These are phyloP conservation scores for Mycena latifolia DNA, from an alignment of 768 basidiomycete species.

Conservation along the genomic window DNA sequence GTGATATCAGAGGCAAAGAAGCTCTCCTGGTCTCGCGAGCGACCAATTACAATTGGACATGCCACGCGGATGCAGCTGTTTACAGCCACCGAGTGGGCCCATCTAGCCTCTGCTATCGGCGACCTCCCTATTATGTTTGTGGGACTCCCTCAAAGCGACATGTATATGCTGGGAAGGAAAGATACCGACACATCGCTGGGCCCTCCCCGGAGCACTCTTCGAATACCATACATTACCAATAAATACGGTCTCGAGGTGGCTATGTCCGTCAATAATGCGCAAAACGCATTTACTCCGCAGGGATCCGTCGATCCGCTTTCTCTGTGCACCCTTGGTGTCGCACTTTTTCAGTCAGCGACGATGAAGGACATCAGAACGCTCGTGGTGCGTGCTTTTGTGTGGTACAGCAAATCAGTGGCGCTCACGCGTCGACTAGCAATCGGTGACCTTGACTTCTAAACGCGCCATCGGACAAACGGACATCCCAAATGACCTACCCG, in stretches of 20 bases:
- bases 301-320: slow-evolving; percentile 73
- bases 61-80: slow-evolving; percentile 70
- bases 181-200: slow-evolving; percentile 50
- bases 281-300: slow-evolving; percentile 79
- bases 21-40: slow-evolving; percentile 44
- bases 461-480: slow-evolving; percentile 55
- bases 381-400: slow-evolving; percentile 52
- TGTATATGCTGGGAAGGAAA: slow-evolving; percentile 75
- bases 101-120: slow-evolving; percentile 53
- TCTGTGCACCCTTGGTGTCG: slow-evolving; percentile 69
- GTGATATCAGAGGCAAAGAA: slow-evolving; percentile 58
- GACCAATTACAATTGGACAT: slow-evolving; percentile 66
- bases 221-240: slow-evolving; percentile 60
- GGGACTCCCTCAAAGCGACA: slow-evolving; percentile 71
- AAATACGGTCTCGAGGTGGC: slow-evolving; percentile 62
- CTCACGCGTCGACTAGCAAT: slow-evolving; percentile 50
- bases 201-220: slow-evolving; percentile 66
- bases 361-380: slow-evolving; percentile 59
- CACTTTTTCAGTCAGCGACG: slow-evolving; percentile 70
- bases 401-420: neutral
- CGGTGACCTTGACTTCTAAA: slow-evolving; percentile 67
- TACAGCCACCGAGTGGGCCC: slow-evolving; percentile 58
- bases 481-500: slow-evolving; percentile 47
- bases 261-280: slow-evolving; percentile 74
- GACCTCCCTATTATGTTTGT: slow-evolving; percentile 66